A percentile compares a stretch with the other conserved stretches of the same genome.
phyloP scores from a whole-genome alignment of 2,329 filamentous ascomycete genomes.

The Fusarium sp. region DNA sequence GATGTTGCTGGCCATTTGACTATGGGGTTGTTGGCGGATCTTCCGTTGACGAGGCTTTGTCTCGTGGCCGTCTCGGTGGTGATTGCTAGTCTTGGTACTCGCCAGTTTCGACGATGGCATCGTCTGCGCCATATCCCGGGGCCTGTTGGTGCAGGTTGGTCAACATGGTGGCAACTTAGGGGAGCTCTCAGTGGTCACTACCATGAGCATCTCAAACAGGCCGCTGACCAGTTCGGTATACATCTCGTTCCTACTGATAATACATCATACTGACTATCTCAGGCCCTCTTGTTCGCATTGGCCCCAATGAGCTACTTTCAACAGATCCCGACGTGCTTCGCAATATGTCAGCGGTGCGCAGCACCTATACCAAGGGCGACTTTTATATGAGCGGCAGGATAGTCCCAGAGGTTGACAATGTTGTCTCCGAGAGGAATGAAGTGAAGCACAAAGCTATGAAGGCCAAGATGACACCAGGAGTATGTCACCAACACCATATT shows the following conservation, averaged over 20 bases:
- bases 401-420: slow-evolving; percentile 64
- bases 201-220: slow-evolving; percentile 42
- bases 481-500: slow-evolving; percentile 38
- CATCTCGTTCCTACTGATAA: background rate
- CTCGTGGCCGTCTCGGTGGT: background rate
- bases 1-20: background rate
- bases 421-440: slow-evolving; percentile 63
- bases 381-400: slow-evolving; percentile 64
- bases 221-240: slow-evolving; percentile 42
- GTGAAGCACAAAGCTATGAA: slow-evolving; percentile 57
- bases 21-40: slow-evolving; percentile 26
- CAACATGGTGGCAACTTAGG: slow-evolving; percentile 46
- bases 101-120: slow-evolving; percentile 39
- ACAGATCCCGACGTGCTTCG: slow-evolving; percentile 54
- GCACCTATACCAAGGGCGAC: slow-evolving; percentile 49
- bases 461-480: slow-evolving; percentile 58
- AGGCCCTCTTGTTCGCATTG: slow-evolving; percentile 55
- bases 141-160: slow-evolving; percentile 41
- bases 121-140: slow-evolving; percentile 46
- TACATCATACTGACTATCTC: background rate
- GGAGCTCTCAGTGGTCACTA: slow-evolving; percentile 44
- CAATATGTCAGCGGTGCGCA: slow-evolving; percentile 52
- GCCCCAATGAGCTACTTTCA: slow-evolving; percentile 56
- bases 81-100: background rate
- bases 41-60: slow-evolving; percentile 1